Evolutionary conservation across 1,284 basidiomycete species (phyloP).

Genomic region (Sphagnurus paluster): DNA sequence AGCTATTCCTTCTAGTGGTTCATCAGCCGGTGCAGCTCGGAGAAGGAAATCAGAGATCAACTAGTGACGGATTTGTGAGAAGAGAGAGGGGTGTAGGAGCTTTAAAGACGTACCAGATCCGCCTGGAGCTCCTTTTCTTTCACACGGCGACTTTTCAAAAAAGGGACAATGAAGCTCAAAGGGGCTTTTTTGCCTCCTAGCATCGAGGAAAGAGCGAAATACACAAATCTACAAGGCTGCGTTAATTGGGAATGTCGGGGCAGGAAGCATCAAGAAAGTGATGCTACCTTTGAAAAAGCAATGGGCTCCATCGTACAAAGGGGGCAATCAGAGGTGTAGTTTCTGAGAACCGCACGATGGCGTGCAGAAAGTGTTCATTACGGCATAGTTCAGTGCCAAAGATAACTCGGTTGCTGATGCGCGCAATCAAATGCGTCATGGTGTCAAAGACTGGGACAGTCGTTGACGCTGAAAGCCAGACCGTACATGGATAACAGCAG

Average conservation of each 20-base stretch:
- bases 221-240: constrained; percentile 23
- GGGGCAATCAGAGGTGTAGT: constrained; percentile 29
- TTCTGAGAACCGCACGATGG: constrained; percentile 33
- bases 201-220: constrained; percentile 28
- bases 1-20: constrained; percentile 30
- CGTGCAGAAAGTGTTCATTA: constrained; percentile 33
- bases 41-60: constrained; percentile 31
- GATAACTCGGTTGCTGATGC: constrained; percentile 46
- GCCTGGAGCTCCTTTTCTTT: constrained; percentile 18
- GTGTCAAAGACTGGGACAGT: constrained; percentile 32
- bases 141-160: constrained; percentile 25
- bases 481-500: background rate
- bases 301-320: constrained; percentile 34
- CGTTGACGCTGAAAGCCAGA: constrained; percentile 22
- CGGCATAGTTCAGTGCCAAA: constrained; percentile 45
- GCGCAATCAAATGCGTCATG: constrained; percentile 42
- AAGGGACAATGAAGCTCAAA: constrained; percentile 27
- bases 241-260: background rate
- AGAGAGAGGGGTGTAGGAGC: background rate
- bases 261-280: background rate
- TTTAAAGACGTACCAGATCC: constrained; percentile 23
- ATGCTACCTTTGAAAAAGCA: constrained; percentile 29
- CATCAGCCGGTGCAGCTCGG: constrained; percentile 27
- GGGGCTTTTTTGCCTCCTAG: constrained; percentile 30
- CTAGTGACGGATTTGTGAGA: constrained; percentile 12